Conservation (phyloP, 768 basidiomycete genomes). For the Hygrocybe coccinea region DNA sequence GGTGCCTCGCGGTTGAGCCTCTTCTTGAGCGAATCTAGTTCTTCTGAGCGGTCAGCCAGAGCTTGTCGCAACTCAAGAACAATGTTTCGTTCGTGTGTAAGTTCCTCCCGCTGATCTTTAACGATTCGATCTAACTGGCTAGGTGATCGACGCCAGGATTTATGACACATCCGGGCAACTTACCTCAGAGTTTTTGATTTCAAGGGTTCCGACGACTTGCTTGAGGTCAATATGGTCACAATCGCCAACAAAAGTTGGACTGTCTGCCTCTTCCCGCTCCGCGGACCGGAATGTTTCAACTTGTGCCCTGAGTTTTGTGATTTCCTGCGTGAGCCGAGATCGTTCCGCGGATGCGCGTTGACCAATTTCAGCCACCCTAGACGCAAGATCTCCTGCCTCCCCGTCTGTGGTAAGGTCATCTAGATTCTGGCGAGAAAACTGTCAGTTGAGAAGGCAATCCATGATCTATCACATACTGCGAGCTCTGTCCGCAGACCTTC, state of each 20-base stretch:
- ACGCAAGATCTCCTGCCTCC: conserved; percentile 38
- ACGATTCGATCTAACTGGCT: conserved; percentile 26
- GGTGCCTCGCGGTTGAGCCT: conserved; percentile 55
- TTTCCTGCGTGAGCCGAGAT: conserved; percentile 49
- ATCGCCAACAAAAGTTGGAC: neutral
- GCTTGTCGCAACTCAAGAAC: conserved; percentile 23
- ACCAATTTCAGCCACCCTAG: conserved; percentile 44
- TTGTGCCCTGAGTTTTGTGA: conserved; percentile 47
- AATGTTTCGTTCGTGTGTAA: conserved; percentile 8
- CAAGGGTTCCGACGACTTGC: conserved; percentile 8
- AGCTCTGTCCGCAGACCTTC: conserved; percentile 72
- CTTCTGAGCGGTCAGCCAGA: conserved; percentile 36
- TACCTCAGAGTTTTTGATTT: neutral
- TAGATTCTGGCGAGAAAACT: conserved; percentile 47
- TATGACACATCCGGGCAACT: neutral
- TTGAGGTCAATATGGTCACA: conserved; percentile 11
- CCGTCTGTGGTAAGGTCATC: conserved; percentile 48
- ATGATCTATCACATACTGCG: conserved; percentile 48
- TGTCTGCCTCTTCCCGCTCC: conserved; percentile 18
- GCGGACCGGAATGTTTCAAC: conserved; percentile 37
- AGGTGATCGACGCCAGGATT: neutral
- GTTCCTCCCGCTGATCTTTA: conserved; percentile 14
- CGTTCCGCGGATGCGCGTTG: conserved; percentile 50
- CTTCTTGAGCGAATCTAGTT: conserved; percentile 56
- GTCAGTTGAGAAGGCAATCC: neutral